A percentile compares a stretch with the other conserved stretches of the same genome.
Evolutionary conservation across 2,329 filamentous ascomycete species (phyloP).

Genomic region (Xenosphaeropsis pyriputrescens): DNA sequence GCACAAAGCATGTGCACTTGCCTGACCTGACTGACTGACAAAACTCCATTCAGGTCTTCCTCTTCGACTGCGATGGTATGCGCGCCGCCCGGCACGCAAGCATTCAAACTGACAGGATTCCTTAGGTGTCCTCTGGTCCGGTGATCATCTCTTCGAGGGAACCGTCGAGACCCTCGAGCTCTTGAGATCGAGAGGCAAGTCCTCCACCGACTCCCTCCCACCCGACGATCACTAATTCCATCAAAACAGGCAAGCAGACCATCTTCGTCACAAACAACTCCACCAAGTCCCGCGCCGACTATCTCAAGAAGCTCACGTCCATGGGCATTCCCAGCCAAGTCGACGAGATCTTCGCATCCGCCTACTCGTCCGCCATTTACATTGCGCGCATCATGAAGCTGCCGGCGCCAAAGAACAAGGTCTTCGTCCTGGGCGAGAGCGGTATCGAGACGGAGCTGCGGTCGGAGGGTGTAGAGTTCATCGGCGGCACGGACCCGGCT

Average conservation of each 20-base stretch:
- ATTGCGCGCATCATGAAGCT: conserved; percentile 84
- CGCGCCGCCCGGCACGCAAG: conserved; percentile 1
- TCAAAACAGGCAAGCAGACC: conserved; percentile 68
- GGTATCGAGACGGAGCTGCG: conserved; percentile 83
- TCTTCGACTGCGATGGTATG: conserved; percentile 94
- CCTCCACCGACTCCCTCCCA: neutral
- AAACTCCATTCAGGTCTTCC: conserved; percentile 50
- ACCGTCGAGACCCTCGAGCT: conserved; percentile 75
- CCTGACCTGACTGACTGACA: conserved; percentile 8
- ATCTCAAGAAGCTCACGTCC: conserved; percentile 75
- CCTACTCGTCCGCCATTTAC: conserved; percentile 91
- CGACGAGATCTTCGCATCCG: conserved; percentile 85
- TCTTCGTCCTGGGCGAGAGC: conserved; percentile 82
- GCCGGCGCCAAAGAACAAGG: conserved; percentile 69
- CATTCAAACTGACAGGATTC: conserved; percentile 6
- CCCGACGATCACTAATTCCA: conserved; percentile 2
- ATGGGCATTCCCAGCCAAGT: conserved; percentile 67
- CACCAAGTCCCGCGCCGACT: conserved; percentile 86
- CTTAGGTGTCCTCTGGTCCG: conserved; percentile 88
- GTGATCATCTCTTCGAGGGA: conserved; percentile 75
- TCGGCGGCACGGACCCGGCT: conserved; percentile 74
- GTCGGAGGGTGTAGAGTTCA: conserved; percentile 62
- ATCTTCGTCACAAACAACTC: conserved; percentile 99
- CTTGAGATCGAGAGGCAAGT: conserved; percentile 62
- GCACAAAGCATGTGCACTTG: conserved; percentile 1